phyloP scores from a whole-genome alignment of 73 alveolate species.

The Paramecium sonneborni region DNA sequence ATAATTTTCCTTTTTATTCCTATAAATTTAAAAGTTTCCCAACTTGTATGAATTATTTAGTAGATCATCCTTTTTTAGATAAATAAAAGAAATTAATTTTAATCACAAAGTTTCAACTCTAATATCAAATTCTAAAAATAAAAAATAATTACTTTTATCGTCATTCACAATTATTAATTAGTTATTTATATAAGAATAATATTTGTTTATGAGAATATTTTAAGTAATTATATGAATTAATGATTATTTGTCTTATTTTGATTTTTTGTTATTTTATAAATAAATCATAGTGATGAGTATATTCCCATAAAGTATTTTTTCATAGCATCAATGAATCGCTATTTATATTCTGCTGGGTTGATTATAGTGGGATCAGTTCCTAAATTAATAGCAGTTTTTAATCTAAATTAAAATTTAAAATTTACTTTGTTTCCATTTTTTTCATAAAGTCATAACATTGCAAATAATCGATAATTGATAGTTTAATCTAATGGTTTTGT shows the following conservation, averaged over 20 bases:
- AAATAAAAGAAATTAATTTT: no score
- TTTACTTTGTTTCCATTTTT: constrained; percentile 53
- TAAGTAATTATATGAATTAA: constrained; percentile 23
- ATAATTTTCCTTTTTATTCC: constrained; percentile 54
- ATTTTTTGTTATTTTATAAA: not conserved
- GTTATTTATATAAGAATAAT: no score
- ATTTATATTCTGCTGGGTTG: constrained; percentile 61
- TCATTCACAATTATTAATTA: no score
- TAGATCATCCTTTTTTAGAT: no score
- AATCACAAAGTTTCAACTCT: no score
- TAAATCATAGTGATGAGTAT: not conserved
- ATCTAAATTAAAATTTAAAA: not conserved
- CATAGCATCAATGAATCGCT: constrained; percentile 61
- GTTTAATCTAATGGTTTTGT: not conserved
- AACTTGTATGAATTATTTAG: no score
- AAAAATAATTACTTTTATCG: no score
- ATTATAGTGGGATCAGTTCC: constrained; percentile 61
- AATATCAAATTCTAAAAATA: no score
- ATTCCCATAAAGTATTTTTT: constrained; percentile 61
- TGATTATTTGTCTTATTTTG: constrained; percentile 11
- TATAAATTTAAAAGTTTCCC: no score
- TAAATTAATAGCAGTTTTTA: not conserved
- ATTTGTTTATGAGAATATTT: constrained; percentile 57
- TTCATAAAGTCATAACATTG: constrained; percentile 41
- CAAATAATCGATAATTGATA: constrained; percentile 69